Base-by-base conservation (phyloP, 352 stramenopile species). In the Phytophthora pistaciae region DNA sequence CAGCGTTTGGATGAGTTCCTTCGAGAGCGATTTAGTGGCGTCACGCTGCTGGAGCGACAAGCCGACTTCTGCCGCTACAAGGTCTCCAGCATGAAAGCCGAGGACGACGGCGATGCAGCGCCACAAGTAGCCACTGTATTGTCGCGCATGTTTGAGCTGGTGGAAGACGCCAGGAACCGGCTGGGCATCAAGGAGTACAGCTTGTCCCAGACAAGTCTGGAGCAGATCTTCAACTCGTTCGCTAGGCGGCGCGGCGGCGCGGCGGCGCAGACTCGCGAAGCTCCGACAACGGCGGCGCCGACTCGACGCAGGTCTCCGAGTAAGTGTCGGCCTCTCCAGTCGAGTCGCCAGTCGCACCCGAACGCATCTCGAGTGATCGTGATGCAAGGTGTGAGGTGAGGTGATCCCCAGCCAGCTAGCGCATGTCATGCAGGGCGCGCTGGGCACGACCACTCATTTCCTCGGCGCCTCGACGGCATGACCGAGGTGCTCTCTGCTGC, bases 181-280 rank as follows among this genome's bases (percentile, higher is more conserved):
- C 67, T 94, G 31, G 62, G 75, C 31, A 90, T 98, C 40, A 79
- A 84, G 36, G 91, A 97, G 59, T 98, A 98, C 77, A 89, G 84
- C 20, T 76, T 98, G 8, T 94, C 79, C 3, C 91, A 98, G 70
- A 98, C 92, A 23, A 95, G 87, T 20, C 70, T 98, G 9, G 93
- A 98, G 81, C 92, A 98, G 70, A 96, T 98, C 56, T 98, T 98
- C 82, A 97, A 98, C 77, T 75, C 75, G 14, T 98, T 98, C 66
- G 91, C 93, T 23, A 79, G 77, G 38, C 75, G 94, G 16, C 44
- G 50, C 21, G 77, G 38, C 75, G 94, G 16, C 44, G 50, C 21
- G 25, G 44, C 21, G 49, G 20, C 18, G 53, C 3, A 5, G 44
- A 59, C 44, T 20, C 33, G 6, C 6, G 7, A 27, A 64, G 33